phyloP scores from a whole-genome alignment of 2,329 filamentous ascomycete genomes.

The Ophiostoma pallidulum region DNA sequence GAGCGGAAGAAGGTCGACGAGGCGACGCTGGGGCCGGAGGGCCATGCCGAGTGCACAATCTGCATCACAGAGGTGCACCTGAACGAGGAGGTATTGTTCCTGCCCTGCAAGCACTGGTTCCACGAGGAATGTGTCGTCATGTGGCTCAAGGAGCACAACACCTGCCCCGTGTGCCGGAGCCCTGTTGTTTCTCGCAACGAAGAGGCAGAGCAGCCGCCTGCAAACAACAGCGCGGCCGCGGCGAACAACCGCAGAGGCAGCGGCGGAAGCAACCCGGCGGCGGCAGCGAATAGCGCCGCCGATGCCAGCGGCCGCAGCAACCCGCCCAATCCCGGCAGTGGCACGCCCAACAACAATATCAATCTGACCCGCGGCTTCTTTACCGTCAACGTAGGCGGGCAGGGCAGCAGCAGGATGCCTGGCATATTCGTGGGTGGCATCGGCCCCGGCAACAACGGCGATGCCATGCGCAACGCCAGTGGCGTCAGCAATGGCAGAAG shows the following conservation, averaged over 20 bases:
- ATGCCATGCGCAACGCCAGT: too few relatives aligned
- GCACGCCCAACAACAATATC: slow-evolving; percentile 1
- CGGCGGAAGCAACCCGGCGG: neutral
- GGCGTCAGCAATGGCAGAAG: neutral
- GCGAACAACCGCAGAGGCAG: slow-evolving; percentile 2
- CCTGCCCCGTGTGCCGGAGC: slow-evolving; percentile 73
- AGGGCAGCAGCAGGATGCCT: too few relatives aligned
- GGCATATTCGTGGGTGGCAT: too few relatives aligned
- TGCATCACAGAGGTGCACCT: slow-evolving; percentile 79
- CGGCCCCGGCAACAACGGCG: too few relatives aligned
- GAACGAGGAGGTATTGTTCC: slow-evolving; percentile 61
- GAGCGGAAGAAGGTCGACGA: slow-evolving; percentile 61
- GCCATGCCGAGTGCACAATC: slow-evolving; percentile 80
- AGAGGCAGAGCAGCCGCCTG: neutral
- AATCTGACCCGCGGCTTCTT: neutral
- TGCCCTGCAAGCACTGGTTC: slow-evolving; percentile 93
- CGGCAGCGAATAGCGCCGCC: neutral
- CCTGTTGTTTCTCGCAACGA: slow-evolving; percentile 35
- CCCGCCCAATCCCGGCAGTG: neutral
- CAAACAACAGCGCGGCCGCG: neutral
- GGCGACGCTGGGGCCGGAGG: slow-evolving; percentile 56
- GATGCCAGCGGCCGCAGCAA: neutral
- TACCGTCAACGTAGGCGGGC: neutral
- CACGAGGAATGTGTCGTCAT: slow-evolving; percentile 71
- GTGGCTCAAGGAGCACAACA: slow-evolving; percentile 87